These are phyloP conservation scores for Hyphodiscus sp. DNA, from an alignment of 2,329 filamentous ascomycete species.

Conservation along the genomic window DNA sequence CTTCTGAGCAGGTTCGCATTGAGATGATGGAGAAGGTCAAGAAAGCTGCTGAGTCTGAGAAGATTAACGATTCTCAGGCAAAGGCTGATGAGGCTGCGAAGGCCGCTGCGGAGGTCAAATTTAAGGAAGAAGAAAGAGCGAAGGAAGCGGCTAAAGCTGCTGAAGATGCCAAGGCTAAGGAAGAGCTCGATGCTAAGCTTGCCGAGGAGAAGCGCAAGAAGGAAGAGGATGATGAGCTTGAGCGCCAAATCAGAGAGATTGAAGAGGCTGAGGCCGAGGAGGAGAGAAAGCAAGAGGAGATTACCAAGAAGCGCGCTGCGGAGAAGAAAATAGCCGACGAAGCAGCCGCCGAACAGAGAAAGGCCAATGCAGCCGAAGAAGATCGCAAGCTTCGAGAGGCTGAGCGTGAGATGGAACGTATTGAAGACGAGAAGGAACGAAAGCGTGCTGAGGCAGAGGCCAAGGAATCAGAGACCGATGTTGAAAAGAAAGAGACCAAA, in stretches of 20 bases:
- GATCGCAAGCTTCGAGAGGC: slow-evolving; percentile 65
- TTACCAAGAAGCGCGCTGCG: slow-evolving; percentile 24
- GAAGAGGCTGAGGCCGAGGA: slow-evolving; percentile 30
- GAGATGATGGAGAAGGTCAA: slow-evolving; percentile 60
- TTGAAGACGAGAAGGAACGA: slow-evolving; percentile 64
- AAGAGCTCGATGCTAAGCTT: slow-evolving; percentile 28
- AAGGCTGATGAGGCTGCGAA: slow-evolving; percentile 29
- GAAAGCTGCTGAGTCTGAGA: slow-evolving; percentile 30
- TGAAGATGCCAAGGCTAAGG: slow-evolving; percentile 32
- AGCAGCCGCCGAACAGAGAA: slow-evolving; percentile 39
- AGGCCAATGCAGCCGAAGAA: slow-evolving; percentile 46
- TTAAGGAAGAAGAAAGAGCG: slow-evolving; percentile 32
- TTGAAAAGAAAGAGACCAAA: slow-evolving; percentile 21
- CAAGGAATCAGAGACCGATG: slow-evolving; percentile 19
- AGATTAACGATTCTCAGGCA: slow-evolving; percentile 28
- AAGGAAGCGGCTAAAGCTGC: slow-evolving; percentile 27
- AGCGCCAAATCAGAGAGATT: slow-evolving; percentile 57
- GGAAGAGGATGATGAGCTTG: slow-evolving; percentile 49
- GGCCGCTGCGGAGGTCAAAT: slow-evolving; percentile 25
- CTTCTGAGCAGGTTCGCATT: slow-evolving; percentile 72
- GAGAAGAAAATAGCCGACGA: slow-evolving; percentile 33
- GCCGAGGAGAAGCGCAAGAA: slow-evolving; percentile 31
- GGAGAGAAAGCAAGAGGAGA: slow-evolving; percentile 32
- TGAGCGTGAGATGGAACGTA: slow-evolving; percentile 64
- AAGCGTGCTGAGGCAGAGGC: slow-evolving; percentile 46